Conservation (phyloP, 2,329 filamentous ascomycete genomes). For the Fusarium incarnatum region DNA sequence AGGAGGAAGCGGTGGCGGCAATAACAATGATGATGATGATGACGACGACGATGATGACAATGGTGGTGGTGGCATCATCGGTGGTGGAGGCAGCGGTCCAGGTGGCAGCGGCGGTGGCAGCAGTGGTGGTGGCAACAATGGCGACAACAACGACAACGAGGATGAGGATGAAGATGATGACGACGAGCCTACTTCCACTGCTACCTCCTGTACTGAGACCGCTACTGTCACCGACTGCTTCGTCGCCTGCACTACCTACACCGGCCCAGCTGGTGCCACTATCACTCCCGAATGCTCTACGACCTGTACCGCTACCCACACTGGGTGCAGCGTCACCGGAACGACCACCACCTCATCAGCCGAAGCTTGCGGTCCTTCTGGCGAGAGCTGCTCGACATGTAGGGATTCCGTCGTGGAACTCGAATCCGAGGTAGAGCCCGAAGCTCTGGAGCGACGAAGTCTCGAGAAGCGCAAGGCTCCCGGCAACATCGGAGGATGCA, state of each 20-base stretch:
- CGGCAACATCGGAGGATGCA: not conserved
- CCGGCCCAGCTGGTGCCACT: not conserved
- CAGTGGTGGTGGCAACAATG: not conserved
- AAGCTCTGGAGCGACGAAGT: not conserved
- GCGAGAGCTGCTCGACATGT: not conserved
- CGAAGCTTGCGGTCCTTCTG: not conserved
- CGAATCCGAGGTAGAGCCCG: not conserved
- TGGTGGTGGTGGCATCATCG: not conserved
- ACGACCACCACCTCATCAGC: slow-evolving; percentile 13
- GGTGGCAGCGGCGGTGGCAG: not conserved
- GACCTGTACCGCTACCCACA: slow-evolving; percentile 26
- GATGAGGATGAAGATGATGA: slow-evolving; percentile 9
- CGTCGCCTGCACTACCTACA: slow-evolving; percentile 32
- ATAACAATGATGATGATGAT: not conserved
- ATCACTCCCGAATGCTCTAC: slow-evolving; percentile 13
- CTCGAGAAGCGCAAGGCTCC: not conserved
- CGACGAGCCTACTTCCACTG: not conserved
- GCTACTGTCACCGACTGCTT: slow-evolving; percentile 32
- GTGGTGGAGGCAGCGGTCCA: not conserved
- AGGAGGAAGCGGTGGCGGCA: no score
- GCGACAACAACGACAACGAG: not conserved
- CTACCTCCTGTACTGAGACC: slow-evolving; percentile 15
- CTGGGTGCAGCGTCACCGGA: slow-evolving; percentile 18
- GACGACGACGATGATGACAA: not conserved
- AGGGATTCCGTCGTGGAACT: no score